Percentiles rank a stretch among this genome's conserved stretches.
phyloP scores from a whole-genome alignment of 148 eudicot genomes.

The Rheum nobile region DNA sequence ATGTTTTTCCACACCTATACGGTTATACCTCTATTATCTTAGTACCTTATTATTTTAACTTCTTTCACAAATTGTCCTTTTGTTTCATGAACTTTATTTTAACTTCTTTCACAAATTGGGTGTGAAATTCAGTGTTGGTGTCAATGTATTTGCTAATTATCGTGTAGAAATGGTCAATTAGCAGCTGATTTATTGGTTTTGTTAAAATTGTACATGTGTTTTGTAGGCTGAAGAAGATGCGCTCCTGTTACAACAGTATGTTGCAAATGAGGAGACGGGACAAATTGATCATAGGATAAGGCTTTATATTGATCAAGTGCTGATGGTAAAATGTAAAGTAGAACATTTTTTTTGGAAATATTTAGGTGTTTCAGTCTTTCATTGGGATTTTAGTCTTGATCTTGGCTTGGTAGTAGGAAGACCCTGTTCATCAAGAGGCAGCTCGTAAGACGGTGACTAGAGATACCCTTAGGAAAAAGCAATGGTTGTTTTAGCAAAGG shows the following conservation, averaged over 20 bases:
- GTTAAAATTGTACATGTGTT: too few species aligned
- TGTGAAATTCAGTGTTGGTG: too few species aligned
- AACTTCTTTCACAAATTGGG: too few species aligned
- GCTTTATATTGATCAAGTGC: slow-evolving; percentile 65
- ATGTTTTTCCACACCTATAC: too few species aligned
- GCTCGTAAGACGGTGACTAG: slow-evolving; percentile 79
- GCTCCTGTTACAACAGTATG: slow-evolving; percentile 68
- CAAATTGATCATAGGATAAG: slow-evolving; percentile 49
- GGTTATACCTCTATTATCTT: too few species aligned
- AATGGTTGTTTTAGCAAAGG: slow-evolving; percentile 71
- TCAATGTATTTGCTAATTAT: too few species aligned
- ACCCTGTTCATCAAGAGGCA: slow-evolving; percentile 56
- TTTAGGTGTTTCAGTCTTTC: neutral
- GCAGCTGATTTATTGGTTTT: slow-evolving; percentile 30
- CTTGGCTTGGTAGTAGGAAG: slow-evolving; percentile 66
- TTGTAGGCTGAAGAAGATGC: slow-evolving; percentile 90
- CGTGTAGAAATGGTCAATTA: slow-evolving; percentile 11
- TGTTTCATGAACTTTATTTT: too few species aligned
- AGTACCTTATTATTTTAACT: too few species aligned
- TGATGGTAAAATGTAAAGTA: slow-evolving; percentile 32
- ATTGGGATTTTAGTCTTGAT: neutral
- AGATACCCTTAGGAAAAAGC: slow-evolving; percentile 83
- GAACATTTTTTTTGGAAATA: neutral
- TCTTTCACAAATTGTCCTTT: too few species aligned
- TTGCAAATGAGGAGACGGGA: slow-evolving; percentile 28